These are phyloP conservation scores for Phaseolus coccineus DNA, from an alignment of 331 rosid species.

Conservation along the genomic window DNA sequence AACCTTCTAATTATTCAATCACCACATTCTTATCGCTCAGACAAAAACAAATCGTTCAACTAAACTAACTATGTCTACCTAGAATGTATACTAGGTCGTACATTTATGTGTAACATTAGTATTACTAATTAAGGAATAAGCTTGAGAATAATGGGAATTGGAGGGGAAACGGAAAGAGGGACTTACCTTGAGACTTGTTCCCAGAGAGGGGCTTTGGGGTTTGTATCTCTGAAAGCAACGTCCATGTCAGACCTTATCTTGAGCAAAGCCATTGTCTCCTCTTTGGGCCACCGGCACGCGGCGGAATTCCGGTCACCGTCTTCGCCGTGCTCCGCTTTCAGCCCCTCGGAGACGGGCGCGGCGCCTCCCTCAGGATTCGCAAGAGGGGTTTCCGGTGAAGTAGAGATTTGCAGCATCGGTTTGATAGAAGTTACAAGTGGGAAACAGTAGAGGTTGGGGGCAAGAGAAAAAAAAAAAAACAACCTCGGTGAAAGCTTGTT, in stretches of 20 bases:
- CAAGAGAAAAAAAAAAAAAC: constrained; percentile 12
- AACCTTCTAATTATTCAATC: constrained; percentile 1
- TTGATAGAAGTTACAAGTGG: constrained; percentile 53
- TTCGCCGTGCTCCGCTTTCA: constrained; percentile 49
- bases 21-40: neutral
- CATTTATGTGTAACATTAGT: neutral
- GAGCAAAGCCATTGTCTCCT: constrained; percentile 79
- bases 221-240: constrained; percentile 60
- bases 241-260: constrained; percentile 85
- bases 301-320: constrained; percentile 60
- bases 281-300: constrained; percentile 78
- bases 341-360: constrained; percentile 52
- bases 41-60: neutral
- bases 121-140: neutral
- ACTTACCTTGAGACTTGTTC: constrained; percentile 77
- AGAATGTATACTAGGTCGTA: too few species aligned
- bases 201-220: constrained; percentile 85
- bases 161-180: neutral
- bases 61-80: neutral
- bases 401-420: constrained; percentile 61
- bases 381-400: constrained; percentile 52
- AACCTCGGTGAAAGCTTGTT: constrained; percentile 40
- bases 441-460: constrained; percentile 9
- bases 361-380: constrained; percentile 43
- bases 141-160: neutral